Evolutionary conservation across 371 early-diverging fungal species (phyloP).

Genomic region (Umbelopsis sp.): DNA sequence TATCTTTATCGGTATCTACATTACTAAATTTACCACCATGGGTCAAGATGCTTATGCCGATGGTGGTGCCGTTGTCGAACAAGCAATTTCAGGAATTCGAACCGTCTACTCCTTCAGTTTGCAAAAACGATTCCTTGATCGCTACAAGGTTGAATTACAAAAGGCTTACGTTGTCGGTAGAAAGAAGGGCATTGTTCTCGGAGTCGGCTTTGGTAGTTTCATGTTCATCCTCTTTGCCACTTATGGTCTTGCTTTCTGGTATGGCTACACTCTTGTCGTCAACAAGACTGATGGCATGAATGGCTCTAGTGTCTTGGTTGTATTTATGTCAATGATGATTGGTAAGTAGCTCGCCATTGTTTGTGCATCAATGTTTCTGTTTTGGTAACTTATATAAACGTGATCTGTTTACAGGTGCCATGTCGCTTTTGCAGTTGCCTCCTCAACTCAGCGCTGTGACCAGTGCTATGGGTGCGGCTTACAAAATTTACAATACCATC

Average conservation of each 20-base stretch:
- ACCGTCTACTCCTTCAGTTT: slow-evolving; percentile 79
- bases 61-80: slow-evolving; percentile 73
- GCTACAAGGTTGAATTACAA: slow-evolving; percentile 53
- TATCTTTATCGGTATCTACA: slow-evolving; percentile 60
- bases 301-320: slow-evolving; percentile 47
- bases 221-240: slow-evolving; percentile 57
- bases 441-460: slow-evolving; percentile 58
- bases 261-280: slow-evolving; percentile 54
- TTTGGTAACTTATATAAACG: not conserved
- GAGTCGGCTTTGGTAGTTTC: slow-evolving; percentile 50
- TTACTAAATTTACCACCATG: slow-evolving; percentile 43
- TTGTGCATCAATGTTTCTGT: not conserved
- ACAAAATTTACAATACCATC: slow-evolving; percentile 68
- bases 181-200: slow-evolving; percentile 43
- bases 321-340: slow-evolving; percentile 65
- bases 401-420: slow-evolving; percentile 12
- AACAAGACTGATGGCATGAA: slow-evolving; percentile 28
- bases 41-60: slow-evolving; percentile 58
- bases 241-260: slow-evolving; percentile 69
- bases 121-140: slow-evolving; percentile 56
- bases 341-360: slow-evolving; percentile 30
- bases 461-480: slow-evolving; percentile 62
- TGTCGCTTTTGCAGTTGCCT: slow-evolving; percentile 36
- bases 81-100: slow-evolving; percentile 74
- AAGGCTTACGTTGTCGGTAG: slow-evolving; percentile 41